Base-by-base conservation (phyloP, 2,329 filamentous ascomycete species). In the Fusarium graminum region DNA sequence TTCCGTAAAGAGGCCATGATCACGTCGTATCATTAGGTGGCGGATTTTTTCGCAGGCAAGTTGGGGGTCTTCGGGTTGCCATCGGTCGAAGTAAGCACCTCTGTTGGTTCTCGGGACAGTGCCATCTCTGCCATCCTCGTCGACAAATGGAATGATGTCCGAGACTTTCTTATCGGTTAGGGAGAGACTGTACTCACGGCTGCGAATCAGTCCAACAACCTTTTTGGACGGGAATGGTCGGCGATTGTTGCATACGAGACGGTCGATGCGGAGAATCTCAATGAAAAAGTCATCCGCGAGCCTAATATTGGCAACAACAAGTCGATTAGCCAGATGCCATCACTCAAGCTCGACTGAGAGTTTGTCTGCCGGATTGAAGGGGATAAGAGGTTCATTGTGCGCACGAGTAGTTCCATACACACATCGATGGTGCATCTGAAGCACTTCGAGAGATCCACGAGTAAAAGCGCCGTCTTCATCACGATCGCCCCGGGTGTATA, bases 351-450 rank as follows among this genome's bases (percentile, higher is more conserved):
- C 46, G n/a, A 30, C 8, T 0, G 46, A 42, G 16, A 26, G 22
- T 3, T 17, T 14, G 7, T 43, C 46, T 7, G 26, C 17, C 13
- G 1, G 36, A 11, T 52, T 19, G 4, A 38, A 16, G 3, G 38
- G 53, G n/a, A 56, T 26, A 6, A 12, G 17, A 6, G 46, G 22
- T 17, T 8, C 28, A 4, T 36, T 19, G 19, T 14, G 6, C 11
- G 12, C 2, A 17, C 17, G 26, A 10, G 32, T 30, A 6, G 14
- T 29, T n/a, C 46, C 47, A 7, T 22, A 12, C 6, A 52, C 13
- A 14, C 53, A 56, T 19, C 17, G 25, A 26, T 56, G 53, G 5
- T 52, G 46, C 29, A 42, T 3, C 3, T 12, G 46, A 9, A 56
- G 28, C 14, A 7, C 3, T 40, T 43, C 53, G 1, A 56, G 22